phyloP scores from a whole-genome alignment of 148 eudicot genomes.

The Rhododendron simsii region DNA sequence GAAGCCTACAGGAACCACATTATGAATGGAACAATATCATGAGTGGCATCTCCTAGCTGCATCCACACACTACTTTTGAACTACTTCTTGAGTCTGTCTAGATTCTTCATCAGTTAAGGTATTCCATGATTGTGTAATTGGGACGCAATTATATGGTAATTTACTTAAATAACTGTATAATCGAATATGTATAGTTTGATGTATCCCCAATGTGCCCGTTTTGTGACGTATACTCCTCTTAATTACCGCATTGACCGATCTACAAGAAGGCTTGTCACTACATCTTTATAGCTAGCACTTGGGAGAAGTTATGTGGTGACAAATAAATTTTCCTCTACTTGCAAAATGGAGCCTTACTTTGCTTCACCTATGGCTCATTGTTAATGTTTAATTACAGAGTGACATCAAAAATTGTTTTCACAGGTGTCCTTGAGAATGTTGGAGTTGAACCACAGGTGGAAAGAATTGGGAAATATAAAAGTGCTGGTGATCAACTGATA shows the following conservation, averaged over 20 bases:
- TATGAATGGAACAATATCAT: not conserved
- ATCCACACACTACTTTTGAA: not conserved
- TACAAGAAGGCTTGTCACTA: not conserved
- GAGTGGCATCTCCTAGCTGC: not conserved
- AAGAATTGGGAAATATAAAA: slow-evolving; percentile 95
- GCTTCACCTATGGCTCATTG: not conserved
- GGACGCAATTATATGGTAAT: not conserved
- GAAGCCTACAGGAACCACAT: not conserved
- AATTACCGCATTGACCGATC: not conserved
- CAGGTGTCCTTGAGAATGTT: slow-evolving; percentile 86
- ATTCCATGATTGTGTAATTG: not conserved
- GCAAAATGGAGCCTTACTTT: slow-evolving; percentile 3
- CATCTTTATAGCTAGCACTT: not conserved
- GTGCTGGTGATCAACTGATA: slow-evolving; percentile 87
- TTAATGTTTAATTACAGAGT: slow-evolving; percentile 14
- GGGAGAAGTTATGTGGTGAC: not conserved
- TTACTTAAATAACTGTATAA: no score
- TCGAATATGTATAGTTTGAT: not conserved
- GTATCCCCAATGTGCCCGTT: not conserved
- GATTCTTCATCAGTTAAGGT: not conserved
- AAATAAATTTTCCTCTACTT: not conserved
- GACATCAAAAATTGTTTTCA: slow-evolving; percentile 24
- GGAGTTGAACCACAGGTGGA: slow-evolving; percentile 92
- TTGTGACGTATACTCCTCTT: not conserved
- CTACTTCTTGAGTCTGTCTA: not conserved